A percentile compares a stretch with the other conserved stretches of the same genome.
These are phyloP conservation scores for Podospora comata DNA, from an alignment of 495 filamentous ascomycete genomes.

Conservation along the genomic window DNA sequence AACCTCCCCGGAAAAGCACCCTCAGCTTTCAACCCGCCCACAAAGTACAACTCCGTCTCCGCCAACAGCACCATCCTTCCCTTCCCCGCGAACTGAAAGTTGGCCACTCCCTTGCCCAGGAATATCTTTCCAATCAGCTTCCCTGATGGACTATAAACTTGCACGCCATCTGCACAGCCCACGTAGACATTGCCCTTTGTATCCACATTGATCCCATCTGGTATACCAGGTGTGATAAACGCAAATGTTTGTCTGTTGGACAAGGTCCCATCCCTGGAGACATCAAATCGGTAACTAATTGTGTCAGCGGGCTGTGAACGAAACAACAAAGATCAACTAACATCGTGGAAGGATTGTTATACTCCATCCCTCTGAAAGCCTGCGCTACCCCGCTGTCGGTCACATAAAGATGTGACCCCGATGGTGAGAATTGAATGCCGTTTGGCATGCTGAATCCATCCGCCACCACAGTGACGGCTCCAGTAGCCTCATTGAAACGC, in stretches of 20 bases:
- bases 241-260: conserved; percentile 55
- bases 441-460: conserved; percentile 57
- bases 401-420: conserved; percentile 51
- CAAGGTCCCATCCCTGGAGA: conserved; percentile 41
- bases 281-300: conserved; percentile 41
- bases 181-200: conserved; percentile 58
- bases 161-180: conserved; percentile 59
- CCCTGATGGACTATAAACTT: conserved; percentile 57
- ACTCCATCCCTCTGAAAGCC: conserved; percentile 41
- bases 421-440: conserved; percentile 56
- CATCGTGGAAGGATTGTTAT: conserved; percentile 38
- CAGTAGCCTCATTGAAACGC: conserved; percentile 47
- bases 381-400: conserved; percentile 52
- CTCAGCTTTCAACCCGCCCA: conserved; percentile 40
- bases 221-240: conserved; percentile 50
- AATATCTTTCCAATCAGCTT: conserved; percentile 59
- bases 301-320: conserved; percentile 8
- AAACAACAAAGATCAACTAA: conserved; percentile 20
- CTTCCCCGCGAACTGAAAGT: conserved; percentile 57
- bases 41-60: conserved; percentile 50
- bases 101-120: conserved; percentile 42
- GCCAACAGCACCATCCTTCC: conserved; percentile 51
- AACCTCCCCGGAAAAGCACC: conserved; percentile 33
- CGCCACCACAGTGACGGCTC: conserved; percentile 50
- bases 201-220: conserved; percentile 61